Base-by-base conservation (phyloP, 1,139 yeast species). In the Zygosaccharomyces sapae region DNA sequence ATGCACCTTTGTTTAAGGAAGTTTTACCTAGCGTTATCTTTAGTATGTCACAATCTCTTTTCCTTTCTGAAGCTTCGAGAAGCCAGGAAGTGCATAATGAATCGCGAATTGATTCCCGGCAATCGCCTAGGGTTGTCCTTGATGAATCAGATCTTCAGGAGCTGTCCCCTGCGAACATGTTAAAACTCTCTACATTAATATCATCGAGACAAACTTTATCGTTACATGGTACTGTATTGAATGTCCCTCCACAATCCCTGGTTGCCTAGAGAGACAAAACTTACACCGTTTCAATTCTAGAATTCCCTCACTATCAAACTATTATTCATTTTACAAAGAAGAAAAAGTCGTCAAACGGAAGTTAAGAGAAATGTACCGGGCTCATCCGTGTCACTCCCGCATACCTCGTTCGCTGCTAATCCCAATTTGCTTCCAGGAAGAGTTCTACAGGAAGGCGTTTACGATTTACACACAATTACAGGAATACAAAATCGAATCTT, bases 181-280 rank as follows among this genome's bases (percentile, higher is more conserved):
- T 81, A 58, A 79, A 85, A 58, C 72, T 86, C 46, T 77, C 86
- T 8, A 76, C 86, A 10, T 70, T 90, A 51, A 78, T 81, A 48
- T 80, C 83, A 25, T 81, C 92, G 3, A 78, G 96, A 55, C 89
- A 86, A 55, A 86, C 97, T 0, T 71, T 90, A 51, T 79, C 84
- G 16, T 66, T 88, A 43, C 77, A 80, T 45, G 76, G 85, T 1
- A 83, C 86, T 1, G 72, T 74, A 35, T 73, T 61, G 54, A 56
- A 56, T 51, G 46, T 42, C 38, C 59, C 49, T 46, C 62, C 19
- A 42, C 63, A 46, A 52, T 68, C 49, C 60, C 63, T 34, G 59
- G 72, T 46, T 63, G 70, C 58, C 38, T 70, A 41, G 72, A 70
- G 51, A 65, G 72, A 53, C 70, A 68, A 34, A 67, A 64, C 30